Evolutionary conservation across 805 yeast species (phyloP), one percentile per base, ranked within the genome.

Genomic region (Candida suzukii): DNA sequence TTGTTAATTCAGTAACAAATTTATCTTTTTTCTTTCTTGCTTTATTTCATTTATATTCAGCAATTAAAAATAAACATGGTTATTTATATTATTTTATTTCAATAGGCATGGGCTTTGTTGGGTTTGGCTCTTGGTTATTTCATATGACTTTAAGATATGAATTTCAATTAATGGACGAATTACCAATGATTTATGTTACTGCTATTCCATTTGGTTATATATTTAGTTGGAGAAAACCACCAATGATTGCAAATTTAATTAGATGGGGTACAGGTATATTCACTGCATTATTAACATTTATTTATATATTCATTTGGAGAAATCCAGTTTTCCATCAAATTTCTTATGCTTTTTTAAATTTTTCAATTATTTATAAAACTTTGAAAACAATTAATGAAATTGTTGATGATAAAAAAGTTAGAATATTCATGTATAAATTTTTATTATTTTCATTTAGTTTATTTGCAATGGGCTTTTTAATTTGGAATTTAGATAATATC

Each of bases 181-280:
- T 93, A 54, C 99, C 99, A 32, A 93, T 93, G 99, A 87, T 93
- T 47, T 93, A 93, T 64, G 97, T 96, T 19, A 93, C 99, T 2
- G 91, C 96, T 48, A 80, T 91, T 22, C 98, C 99, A 0, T 80
- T 88, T 46, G 67, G 63, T 2, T 61, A 63, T 45, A 44, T 63
- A 14, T 58, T 51, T 45, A 59, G 64, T 25, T 62, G 59, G 58
- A 44, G 51, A 22, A 55, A 53, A 32, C 43, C 61, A 0, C 44
- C 45, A 3, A 30, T 43, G 4, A 38, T 36, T n/a, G 47, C 46
- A 18, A 16, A 35, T 10, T 12, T 48, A 4, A 53, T 61, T 51
- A 46, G 53, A 39, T n/a, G 46, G 13, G 62, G 63, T 8, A 61
- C 65, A 16, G 45, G 49, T 12, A n/a, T 53, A 0, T 48, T 45